These are phyloP conservation scores for Xerocomellus amylosporus DNA, from an alignment of 768 basidiomycete species.

Conservation along the genomic window DNA sequence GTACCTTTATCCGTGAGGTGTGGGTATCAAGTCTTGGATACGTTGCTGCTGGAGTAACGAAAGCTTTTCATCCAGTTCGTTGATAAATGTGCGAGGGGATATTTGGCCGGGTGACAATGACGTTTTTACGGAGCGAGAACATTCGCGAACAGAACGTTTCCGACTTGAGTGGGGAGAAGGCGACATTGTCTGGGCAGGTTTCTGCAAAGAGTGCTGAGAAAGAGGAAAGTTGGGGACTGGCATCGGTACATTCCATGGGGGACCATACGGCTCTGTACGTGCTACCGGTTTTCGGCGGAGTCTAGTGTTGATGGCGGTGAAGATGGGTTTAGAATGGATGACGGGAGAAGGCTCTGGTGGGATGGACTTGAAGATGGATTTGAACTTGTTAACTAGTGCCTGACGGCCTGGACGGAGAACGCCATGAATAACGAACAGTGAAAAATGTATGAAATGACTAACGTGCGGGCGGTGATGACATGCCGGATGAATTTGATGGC, in stretches of 20 bases:
- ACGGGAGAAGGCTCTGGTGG: slow-evolving; percentile 6
- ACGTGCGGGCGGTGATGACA: neutral
- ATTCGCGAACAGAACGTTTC: neutral
- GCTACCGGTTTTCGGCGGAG: slow-evolving; percentile 25
- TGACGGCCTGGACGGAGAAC: slow-evolving; percentile 4
- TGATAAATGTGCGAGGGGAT: slow-evolving; percentile 20
- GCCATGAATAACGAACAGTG: neutral
- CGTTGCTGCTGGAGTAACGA: slow-evolving; percentile 15
- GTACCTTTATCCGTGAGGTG: neutral
- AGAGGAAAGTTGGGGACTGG: slow-evolving; percentile 11
- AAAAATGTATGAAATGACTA: neutral
- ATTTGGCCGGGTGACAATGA: neutral
- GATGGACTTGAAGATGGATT: slow-evolving; percentile 21
- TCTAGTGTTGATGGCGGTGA: slow-evolving; percentile 15
- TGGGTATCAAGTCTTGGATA: neutral
- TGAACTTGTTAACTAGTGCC: slow-evolving; percentile 17
- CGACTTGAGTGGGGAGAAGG: neutral
- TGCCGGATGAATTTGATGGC: neutral
- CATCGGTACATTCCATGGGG: slow-evolving; percentile 36
- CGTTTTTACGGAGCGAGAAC: neutral
- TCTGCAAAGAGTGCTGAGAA: neutral
- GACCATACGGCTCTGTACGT: slow-evolving; percentile 39
- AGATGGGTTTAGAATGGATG: slow-evolving; percentile 2
- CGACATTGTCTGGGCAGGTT: neutral
- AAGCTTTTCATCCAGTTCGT: slow-evolving; percentile 21